Percentiles rank a stretch among this genome's conserved stretches.
Evolutionary conservation across 164 flowering plant species (phyloP).

Genomic region (Magnolia changhungtana): DNA sequence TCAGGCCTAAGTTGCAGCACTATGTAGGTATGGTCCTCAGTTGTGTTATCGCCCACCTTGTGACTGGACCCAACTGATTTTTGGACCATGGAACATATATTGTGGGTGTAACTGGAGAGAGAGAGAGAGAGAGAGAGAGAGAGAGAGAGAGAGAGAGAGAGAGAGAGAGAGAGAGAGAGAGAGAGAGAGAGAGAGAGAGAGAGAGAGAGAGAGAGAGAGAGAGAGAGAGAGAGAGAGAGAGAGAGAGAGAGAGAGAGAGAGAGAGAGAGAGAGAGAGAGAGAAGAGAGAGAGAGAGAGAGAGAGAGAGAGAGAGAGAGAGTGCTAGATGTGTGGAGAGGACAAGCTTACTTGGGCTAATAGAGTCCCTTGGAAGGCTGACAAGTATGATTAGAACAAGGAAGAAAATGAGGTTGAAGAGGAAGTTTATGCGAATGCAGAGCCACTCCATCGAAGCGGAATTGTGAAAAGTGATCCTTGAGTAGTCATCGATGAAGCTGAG

Average conservation of each 20-base stretch:
- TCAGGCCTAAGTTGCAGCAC: too few relatives aligned
- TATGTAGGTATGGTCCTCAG: too few relatives aligned
- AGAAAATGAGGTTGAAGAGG: conserved; percentile 73
- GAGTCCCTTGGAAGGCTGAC: conserved; percentile 66
- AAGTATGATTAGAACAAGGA: conserved; percentile 64
- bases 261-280: not conserved
- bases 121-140: too few relatives aligned
- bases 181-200: too few relatives aligned
- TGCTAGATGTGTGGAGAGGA: not conserved
- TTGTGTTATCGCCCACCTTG: too few relatives aligned
- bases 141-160: too few relatives aligned
- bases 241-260: not conserved
- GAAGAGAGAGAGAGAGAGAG: not conserved
- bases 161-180: too few relatives aligned
- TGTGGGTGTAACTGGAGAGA: too few relatives aligned
- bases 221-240: not conserved
- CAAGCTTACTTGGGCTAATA: conserved; percentile 69
- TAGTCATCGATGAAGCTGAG: conserved; percentile 55
- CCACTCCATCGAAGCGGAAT: conserved; percentile 82
- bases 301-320: not conserved
- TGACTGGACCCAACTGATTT: too few relatives aligned
- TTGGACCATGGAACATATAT: too few relatives aligned
- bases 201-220: too few relatives aligned
- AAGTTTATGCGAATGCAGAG: conserved; percentile 68
- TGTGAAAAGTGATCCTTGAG: conserved; percentile 66